Conservation (phyloP, 305 asterid genomes). For the Vinca major region DNA sequence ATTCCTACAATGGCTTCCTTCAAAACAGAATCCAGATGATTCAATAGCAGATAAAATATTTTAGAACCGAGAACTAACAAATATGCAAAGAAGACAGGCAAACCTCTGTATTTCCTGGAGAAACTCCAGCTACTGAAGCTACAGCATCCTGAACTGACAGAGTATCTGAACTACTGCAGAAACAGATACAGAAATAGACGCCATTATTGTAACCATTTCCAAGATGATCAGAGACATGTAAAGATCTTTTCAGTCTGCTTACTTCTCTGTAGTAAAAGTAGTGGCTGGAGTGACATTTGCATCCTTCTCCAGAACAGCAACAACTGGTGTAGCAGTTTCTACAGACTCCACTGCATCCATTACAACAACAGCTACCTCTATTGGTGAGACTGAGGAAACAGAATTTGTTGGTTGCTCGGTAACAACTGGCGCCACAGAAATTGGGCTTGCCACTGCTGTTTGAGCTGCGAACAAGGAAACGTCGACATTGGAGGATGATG, state of each 20-base stretch:
- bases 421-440: conserved; percentile 40
- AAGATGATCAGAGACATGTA: conserved; percentile 14
- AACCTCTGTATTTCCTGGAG: conserved; percentile 45
- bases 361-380: conserved; percentile 32
- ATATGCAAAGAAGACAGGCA: conserved; percentile 13
- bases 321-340: conserved; percentile 29
- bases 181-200: conserved; percentile 21
- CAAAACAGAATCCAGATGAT: conserved; percentile 16
- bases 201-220: conserved; percentile 12
- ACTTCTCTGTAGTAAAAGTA: conserved; percentile 35
- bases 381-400: conserved; percentile 38
- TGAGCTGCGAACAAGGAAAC: conserved; percentile 31
- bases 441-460: conserved; percentile 44
- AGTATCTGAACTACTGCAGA: conserved; percentile 30
- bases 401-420: conserved; percentile 32
- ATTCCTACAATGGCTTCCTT: conserved; percentile 48
- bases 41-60: conserved; percentile 3
- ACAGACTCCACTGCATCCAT: conserved; percentile 27
- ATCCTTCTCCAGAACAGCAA: conserved; percentile 30
- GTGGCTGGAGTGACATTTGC: conserved; percentile 22
- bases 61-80: conserved; percentile 1
- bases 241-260: conserved; percentile 1
- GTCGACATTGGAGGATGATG: conserved; percentile 30
- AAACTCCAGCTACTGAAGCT: conserved; percentile 28
- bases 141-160: conserved; percentile 37